Percentiles rank a stretch among this genome's conserved stretches.
phyloP scores from a whole-genome alignment of 108 stramenopile genomes.

The Asterionellopsis glacialis region DNA sequence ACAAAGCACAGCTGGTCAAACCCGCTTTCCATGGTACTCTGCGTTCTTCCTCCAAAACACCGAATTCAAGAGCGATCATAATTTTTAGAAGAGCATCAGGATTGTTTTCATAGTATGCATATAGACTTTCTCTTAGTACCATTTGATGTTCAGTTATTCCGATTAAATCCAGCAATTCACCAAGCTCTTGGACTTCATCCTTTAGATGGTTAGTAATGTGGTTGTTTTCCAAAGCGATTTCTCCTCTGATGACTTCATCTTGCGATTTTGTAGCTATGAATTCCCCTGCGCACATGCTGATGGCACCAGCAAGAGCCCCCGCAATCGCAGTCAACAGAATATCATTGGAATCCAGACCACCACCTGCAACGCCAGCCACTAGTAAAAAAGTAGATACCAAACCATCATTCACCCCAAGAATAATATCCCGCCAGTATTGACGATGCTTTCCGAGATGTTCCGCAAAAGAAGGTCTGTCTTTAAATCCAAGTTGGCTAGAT shows the following conservation, averaged over 20 bases:
- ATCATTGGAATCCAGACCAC: conserved; percentile 48
- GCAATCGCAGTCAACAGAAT: conserved; percentile 67
- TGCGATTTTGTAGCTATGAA: conserved; percentile 77
- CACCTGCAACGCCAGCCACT: conserved; percentile 69
- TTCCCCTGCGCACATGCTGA: conserved; percentile 76
- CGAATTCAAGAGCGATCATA: conserved; percentile 76
- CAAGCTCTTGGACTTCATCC: conserved; percentile 52
- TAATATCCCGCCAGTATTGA: conserved; percentile 78
- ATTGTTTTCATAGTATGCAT: conserved; percentile 42
- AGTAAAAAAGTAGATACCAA: conserved; percentile 68
- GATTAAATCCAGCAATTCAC: conserved; percentile 40
- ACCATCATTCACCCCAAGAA: conserved; percentile 78
- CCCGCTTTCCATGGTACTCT: conserved; percentile 58
- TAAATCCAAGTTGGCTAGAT: no score
- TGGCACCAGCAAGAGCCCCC: conserved; percentile 69
- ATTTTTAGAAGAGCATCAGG: conserved; percentile 62
- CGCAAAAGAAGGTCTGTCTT: no score
- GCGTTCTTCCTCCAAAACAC: conserved; percentile 64
- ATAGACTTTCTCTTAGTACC: conserved; percentile 31
- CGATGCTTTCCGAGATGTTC: conserved; percentile 63
- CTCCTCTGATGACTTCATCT: conserved; percentile 72
- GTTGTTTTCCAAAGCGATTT: conserved; percentile 57
- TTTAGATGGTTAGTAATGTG: conserved; percentile 47
- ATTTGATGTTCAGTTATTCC: conserved; percentile 38
- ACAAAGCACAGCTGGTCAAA: conserved; percentile 36